Conservation (phyloP, 768 basidiomycete genomes). For the Gelatoporia subvermispora region DNA sequence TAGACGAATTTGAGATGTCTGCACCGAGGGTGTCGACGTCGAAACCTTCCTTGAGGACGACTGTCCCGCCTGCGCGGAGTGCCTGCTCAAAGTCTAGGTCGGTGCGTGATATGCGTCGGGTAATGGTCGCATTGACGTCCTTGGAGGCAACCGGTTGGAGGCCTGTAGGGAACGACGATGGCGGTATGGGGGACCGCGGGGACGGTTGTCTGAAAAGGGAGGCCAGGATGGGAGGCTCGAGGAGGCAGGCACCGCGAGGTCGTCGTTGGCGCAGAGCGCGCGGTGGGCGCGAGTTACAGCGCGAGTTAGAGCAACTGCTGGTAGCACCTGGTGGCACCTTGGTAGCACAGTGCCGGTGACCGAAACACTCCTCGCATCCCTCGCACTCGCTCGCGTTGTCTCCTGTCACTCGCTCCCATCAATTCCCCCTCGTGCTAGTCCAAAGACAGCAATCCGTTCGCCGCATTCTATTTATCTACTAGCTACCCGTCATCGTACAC, state of each 20-base stretch:
- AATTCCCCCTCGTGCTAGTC: too few relatives aligned
- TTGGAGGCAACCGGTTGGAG: slow-evolving; percentile 55
- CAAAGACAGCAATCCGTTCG: too few relatives aligned
- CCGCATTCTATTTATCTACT: slow-evolving; percentile 9
- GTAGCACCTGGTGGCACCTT: too few relatives aligned
- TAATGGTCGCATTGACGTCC: slow-evolving; percentile 34
- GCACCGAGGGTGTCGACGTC: slow-evolving; percentile 68
- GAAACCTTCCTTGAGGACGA: slow-evolving; percentile 63
- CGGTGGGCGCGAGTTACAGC: too few relatives aligned
- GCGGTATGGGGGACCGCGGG: slow-evolving; percentile 39
- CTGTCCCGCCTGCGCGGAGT: slow-evolving; percentile 60
- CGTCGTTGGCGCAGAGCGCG: not conserved
- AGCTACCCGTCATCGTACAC: slow-evolving; percentile 15
- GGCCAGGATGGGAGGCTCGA: slow-evolving; percentile 47
- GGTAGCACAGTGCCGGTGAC: too few relatives aligned
- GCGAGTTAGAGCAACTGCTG: too few relatives aligned
- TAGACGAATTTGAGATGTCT: slow-evolving; percentile 32
- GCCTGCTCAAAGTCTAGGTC: slow-evolving; percentile 84
- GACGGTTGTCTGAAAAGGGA: slow-evolving; percentile 53
- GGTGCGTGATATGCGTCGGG: slow-evolving; percentile 60
- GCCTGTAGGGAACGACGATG: slow-evolving; percentile 43
- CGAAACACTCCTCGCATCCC: not conserved
- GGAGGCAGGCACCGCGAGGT: not conserved
- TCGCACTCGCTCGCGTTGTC: not conserved
- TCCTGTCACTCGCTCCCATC: too few relatives aligned